Conservation (phyloP, 306 rosid species). For the Prunus armeniaca region DNA sequence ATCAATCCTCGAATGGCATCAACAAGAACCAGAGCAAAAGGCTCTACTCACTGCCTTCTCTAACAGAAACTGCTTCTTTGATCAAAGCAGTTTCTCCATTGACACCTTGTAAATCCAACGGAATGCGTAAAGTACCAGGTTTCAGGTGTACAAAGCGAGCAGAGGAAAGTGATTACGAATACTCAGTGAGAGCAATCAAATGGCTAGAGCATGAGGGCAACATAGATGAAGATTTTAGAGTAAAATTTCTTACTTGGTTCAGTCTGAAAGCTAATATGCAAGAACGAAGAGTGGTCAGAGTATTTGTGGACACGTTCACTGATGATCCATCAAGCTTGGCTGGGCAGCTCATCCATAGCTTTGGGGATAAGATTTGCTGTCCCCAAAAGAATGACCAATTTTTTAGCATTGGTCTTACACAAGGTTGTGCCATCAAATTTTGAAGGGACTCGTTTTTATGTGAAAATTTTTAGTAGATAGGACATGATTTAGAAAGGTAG, state of each 20-base stretch:
- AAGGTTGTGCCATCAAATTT: slow-evolving; percentile 34
- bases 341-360: slow-evolving; percentile 75
- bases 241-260: slow-evolving; percentile 91
- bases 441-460: neutral
- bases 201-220: slow-evolving; percentile 70
- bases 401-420: slow-evolving; percentile 30
- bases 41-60: slow-evolving; percentile 41
- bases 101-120: slow-evolving; percentile 60
- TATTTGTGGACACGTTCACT: slow-evolving; percentile 67
- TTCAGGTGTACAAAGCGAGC: slow-evolving; percentile 38
- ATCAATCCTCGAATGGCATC: slow-evolving; percentile 17
- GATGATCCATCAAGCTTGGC: slow-evolving; percentile 91
- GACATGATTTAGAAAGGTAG: slow-evolving; percentile 17
- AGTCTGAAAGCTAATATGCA: slow-evolving; percentile 75
- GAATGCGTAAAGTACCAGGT: slow-evolving; percentile 32
- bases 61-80: slow-evolving; percentile 15
- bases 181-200: slow-evolving; percentile 74
- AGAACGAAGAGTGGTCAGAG: slow-evolving; percentile 86
- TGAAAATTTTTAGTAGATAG: neutral
- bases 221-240: slow-evolving; percentile 67
- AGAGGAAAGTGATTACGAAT: slow-evolving; percentile 66
- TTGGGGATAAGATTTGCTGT: slow-evolving; percentile 61
- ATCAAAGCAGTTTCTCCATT: slow-evolving; percentile 47
- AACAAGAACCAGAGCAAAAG: slow-evolving; percentile 40
- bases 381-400: slow-evolving; percentile 38